Evolutionary conservation across 2,329 filamentous ascomycete species (phyloP).

Genomic region (Paraphoma sp.): DNA sequence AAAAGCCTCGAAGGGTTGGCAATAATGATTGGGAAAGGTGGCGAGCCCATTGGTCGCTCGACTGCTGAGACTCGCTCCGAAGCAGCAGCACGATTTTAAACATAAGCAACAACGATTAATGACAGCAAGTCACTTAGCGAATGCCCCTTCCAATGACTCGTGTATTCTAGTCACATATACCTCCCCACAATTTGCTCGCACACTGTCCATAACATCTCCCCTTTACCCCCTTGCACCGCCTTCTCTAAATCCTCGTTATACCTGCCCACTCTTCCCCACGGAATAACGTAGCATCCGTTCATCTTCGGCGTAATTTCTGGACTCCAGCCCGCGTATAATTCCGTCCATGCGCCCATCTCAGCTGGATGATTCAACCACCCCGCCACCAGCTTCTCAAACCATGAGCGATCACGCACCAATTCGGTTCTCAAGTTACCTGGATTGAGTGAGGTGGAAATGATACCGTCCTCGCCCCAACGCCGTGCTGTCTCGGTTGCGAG

Average conservation of each 20-base stretch:
- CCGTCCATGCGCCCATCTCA: background rate
- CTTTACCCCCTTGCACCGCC: constrained; percentile 43
- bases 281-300: constrained; percentile 50
- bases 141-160: no score
- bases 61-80: no score
- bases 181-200: constrained; percentile 33
- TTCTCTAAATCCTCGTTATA: constrained; percentile 13
- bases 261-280: constrained; percentile 51
- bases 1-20: no score
- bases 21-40: no score
- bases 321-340: constrained; percentile 12
- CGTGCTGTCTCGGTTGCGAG: constrained; percentile 15
- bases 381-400: constrained; percentile 2
- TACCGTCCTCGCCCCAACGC: constrained; percentile 11
- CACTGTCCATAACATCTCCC: constrained; percentile 52
- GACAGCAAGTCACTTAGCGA: no score
- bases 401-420: background rate
- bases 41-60: no score
- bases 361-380: background rate
- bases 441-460: constrained; percentile 36
- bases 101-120: no score
- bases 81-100: no score
- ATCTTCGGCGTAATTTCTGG: constrained; percentile 6
- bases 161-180: background rate
- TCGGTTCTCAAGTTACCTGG: constrained; percentile 51